Evolutionary conservation across 495 filamentous ascomycete species (phyloP).

Genomic region (Apodospora peruviana): DNA sequence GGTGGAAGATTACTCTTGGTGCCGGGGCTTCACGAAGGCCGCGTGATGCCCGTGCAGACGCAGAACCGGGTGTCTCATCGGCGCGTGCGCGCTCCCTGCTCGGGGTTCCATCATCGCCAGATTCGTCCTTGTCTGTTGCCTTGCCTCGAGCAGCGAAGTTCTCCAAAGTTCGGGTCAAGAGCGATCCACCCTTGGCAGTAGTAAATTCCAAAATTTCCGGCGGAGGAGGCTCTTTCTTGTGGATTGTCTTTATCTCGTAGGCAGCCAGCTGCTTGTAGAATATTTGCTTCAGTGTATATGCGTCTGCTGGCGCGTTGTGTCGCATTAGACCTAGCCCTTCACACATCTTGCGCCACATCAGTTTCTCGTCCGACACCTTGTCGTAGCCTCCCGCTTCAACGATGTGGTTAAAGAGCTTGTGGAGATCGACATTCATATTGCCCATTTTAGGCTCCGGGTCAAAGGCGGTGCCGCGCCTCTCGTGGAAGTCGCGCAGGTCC

Average conservation of each 20-base stretch:
- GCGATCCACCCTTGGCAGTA: conserved; percentile 67
- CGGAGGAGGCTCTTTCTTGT: conserved; percentile 70
- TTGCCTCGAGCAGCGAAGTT: conserved; percentile 53
- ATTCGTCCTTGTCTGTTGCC: conserved; percentile 42
- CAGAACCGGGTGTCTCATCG: conserved; percentile 53
- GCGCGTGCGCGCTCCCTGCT: conserved; percentile 54
- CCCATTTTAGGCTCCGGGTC: conserved; percentile 72
- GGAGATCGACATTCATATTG: conserved; percentile 61
- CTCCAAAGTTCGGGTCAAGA: conserved; percentile 70
- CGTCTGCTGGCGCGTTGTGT: conserved; percentile 62
- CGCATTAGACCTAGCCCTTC: conserved; percentile 55
- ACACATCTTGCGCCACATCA: conserved; percentile 70
- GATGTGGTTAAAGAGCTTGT: conserved; percentile 65
- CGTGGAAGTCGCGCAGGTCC: conserved; percentile 58
- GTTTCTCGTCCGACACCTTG: conserved; percentile 69
- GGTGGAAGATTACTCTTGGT: conserved; percentile 75
- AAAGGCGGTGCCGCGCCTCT: conserved; percentile 65
- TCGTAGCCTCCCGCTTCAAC: conserved; percentile 73
- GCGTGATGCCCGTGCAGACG: conserved; percentile 51
- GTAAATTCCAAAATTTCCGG: conserved; percentile 74
- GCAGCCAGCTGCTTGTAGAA: conserved; percentile 82
- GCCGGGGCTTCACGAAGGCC: conserved; percentile 74
- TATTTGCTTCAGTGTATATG: conserved; percentile 70
- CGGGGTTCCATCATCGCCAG: conserved; percentile 59
- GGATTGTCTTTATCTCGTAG: conserved; percentile 69